Base-by-base conservation (phyloP, 2,329 filamentous ascomycete genomes). In the Penicillium sp. region DNA sequence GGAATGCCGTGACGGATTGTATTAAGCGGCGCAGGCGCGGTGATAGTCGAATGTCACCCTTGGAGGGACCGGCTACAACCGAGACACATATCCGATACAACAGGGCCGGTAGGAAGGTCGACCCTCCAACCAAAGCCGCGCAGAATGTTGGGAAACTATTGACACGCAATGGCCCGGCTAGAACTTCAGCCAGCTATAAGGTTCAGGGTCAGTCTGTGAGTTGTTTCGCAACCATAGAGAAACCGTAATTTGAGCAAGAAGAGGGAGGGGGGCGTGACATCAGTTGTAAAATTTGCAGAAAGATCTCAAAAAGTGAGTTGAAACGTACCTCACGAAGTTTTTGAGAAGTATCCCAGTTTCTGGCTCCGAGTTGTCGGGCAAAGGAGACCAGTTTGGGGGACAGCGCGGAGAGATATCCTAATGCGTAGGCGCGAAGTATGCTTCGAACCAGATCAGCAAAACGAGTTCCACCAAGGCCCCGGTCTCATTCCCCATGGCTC, bases 61-160 rank as follows among this genome's bases (percentile, higher is more conserved):
- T 65, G 7, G 54, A 56, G 34, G 59, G 49, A 21, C 45, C 60
- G 49, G 56, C 59, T 37, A 61, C 43, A 34, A 71, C 47, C 47
- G 58, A 64, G 46, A 55, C 63, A 56, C 54, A 72, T 52, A 65
- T 58, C 36, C 52, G 60, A 58, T 65, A 55, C 53, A 67, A 62
- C 16, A 70, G 54, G 18, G 66, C 49, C 16, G 77, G 75, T 18
- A 83, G 64, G 46, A 80, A 52, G 14, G 79, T 81, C 48, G 81
- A 81, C 19, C 81, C 80, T 34, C 78, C 81, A 16, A 83, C 73
- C 14, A 83, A 69, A 21, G 77, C 61, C 39, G 76, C 82, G 64
- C 81, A 83, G 55, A 80, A 82, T 3, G 80, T 71, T 29, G 81
- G 79, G 58, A 84, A 83, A 46, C 77, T 75, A 61, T 81, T 74